These are phyloP conservation scores for Blastomyces silverae DNA, from an alignment of 2,329 filamentous ascomycete species.

Conservation along the genomic window DNA sequence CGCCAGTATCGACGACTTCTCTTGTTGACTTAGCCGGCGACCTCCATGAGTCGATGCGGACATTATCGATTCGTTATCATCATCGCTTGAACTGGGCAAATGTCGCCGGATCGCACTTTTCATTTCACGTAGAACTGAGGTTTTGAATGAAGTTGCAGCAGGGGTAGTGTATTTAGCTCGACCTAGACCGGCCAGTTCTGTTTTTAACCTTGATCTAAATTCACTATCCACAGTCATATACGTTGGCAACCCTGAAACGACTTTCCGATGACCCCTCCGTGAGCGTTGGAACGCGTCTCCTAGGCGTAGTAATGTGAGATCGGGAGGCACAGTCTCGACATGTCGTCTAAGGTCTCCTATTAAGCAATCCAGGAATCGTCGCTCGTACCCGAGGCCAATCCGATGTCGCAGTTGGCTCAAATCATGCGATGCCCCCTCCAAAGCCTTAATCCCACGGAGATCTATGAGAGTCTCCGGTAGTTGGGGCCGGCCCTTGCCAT, in stretches of 20 bases:
- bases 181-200: conserved; percentile 70
- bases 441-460: conserved; percentile 66
- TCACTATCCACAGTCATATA: conserved; percentile 69
- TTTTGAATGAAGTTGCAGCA: conserved; percentile 77
- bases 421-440: conserved; percentile 73
- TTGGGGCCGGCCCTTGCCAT: conserved; percentile 25
- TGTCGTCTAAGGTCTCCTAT: conserved; percentile 76
- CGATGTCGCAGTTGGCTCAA: conserved; percentile 67
- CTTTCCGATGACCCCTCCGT: conserved; percentile 60
- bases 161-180: conserved; percentile 70
- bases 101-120: conserved; percentile 75
- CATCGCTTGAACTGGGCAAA: conserved; percentile 85
- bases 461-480: conserved; percentile 52
- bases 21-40: conserved; percentile 66
- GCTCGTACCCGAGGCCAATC: conserved; percentile 81
- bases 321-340: conserved; percentile 60
- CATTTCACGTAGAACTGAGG: conserved; percentile 77
- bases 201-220: conserved; percentile 62
- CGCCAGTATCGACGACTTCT: conserved; percentile 82
- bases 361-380: conserved; percentile 68
- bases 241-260: conserved; percentile 63
- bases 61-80: conserved; percentile 85
- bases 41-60: conserved; percentile 72
- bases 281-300: conserved; percentile 66
- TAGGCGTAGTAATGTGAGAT: conserved; percentile 78